A percentile compares a stretch with the other conserved stretches of the same genome.
phyloP scores from a whole-genome alignment of 306 rosid species.

The Begonia masoniana region DNA sequence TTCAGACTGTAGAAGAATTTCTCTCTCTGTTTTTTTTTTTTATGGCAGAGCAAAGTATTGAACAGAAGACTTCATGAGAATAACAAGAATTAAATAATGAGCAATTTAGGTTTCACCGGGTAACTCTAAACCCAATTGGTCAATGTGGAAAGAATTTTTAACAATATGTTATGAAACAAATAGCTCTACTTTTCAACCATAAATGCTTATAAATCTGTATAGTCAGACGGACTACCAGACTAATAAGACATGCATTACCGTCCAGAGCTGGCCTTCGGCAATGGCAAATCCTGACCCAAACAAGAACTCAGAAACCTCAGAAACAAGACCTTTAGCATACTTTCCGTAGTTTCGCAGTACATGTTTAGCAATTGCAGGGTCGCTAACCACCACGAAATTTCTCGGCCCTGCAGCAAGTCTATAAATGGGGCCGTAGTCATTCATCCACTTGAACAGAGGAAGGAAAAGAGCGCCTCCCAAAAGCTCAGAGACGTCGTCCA shows the following conservation, averaged over 20 bases:
- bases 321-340: conserved; percentile 63
- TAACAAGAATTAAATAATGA: no score
- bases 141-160: no score
- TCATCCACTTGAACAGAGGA: conserved; percentile 87
- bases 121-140: no score
- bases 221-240: no score
- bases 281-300: conserved; percentile 88
- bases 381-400: conserved; percentile 84
- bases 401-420: conserved; percentile 88
- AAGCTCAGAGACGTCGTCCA: conserved; percentile 87
- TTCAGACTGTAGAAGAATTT: no score
- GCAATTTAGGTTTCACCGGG: no score
- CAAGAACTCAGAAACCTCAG: conserved; percentile 84
- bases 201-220: no score
- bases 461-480: conserved; percentile 89
- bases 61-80: no score
- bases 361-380: conserved; percentile 83
- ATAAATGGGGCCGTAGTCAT: conserved; percentile 66
- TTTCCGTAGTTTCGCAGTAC: conserved; percentile 72
- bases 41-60: no score
- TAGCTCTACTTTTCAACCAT: no score
- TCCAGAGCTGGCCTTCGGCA: conserved; percentile 97
- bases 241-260: conserved; percentile 26
- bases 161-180: no score
- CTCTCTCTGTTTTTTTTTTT: no score